Conservation (phyloP, 495 filamentous ascomycete species). For the Xanthoparmelia taractica region DNA sequence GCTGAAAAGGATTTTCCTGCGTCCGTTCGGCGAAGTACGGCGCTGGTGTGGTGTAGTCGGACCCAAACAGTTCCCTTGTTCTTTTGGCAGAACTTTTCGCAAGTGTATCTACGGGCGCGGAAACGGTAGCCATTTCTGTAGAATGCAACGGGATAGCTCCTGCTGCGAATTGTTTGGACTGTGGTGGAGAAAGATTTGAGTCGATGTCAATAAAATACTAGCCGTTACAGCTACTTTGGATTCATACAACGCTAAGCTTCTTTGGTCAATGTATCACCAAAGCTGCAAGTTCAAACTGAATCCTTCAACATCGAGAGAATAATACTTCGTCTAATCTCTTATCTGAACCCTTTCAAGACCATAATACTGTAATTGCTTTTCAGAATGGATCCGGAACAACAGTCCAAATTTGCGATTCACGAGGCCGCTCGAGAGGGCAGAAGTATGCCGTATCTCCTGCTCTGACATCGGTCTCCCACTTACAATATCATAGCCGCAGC, state of each 20-base stretch:
- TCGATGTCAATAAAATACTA: not conserved
- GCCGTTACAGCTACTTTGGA: not conserved
- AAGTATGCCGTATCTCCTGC: conserved; percentile 45
- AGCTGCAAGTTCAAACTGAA: not conserved
- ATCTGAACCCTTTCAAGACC: not conserved
- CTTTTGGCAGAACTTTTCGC: conserved; percentile 48
- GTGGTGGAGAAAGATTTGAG: not conserved
- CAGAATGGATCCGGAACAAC: conserved; percentile 37
- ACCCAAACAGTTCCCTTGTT: conserved; percentile 56
- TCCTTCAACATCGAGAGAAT: not conserved
- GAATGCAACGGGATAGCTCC: not conserved
- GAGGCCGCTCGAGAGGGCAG: conserved; percentile 82
- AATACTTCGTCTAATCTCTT: not conserved
- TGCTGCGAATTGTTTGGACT: not conserved
- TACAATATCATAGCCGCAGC: conserved; percentile 29
- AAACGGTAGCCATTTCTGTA: conserved; percentile 7
- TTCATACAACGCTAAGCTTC: not conserved
- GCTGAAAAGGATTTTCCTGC: conserved; percentile 25
- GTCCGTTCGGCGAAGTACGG: conserved; percentile 31
- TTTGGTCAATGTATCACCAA: conserved; percentile 10
- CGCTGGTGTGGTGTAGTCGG: conserved; percentile 49
- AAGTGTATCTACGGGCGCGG: conserved; percentile 5
- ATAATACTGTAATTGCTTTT: not conserved
- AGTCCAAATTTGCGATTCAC: conserved; percentile 73
- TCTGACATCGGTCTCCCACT: conserved; percentile 16